Base-by-base conservation (phyloP, 2,329 filamentous ascomycete species). In the Beauveria bassiana region DNA sequence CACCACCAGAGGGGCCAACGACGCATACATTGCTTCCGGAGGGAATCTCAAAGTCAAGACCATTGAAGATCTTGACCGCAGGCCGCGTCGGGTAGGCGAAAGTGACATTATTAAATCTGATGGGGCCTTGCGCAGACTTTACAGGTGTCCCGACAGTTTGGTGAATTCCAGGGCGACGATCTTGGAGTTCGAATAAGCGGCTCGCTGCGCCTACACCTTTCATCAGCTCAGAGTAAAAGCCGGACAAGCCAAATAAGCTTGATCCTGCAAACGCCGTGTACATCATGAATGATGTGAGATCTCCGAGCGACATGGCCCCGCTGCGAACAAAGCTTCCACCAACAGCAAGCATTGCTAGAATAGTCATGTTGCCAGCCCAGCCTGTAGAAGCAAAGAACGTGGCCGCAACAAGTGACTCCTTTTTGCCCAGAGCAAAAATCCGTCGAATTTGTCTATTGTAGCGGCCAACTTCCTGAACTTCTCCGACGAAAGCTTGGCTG, bases 181-280 rank as follows among this genome's bases (percentile, higher is more conserved):
- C 95, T 72, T 98, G 93, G 6, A 99, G 83, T 71, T 99, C 95
- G 70, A 99, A 99, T 1, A 99, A 81, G 63, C 95, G 89, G 70
- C 89, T 96, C n/a, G 95, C 95, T 47, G 95, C 95, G 69, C 96
- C 95, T 4, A 96, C 93, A 47, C 96, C 96, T 75, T 99, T 99
- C 95, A 99, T 99, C 64, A 99, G 81, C 72, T 99, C 95, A 0
- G 93, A 96, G 75, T 97, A 99, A 77, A 99, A 99, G 61, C 90
- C 91, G 4, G 92, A 96, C 1, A 99, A 80, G 4, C 95, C 95
- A 68, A 98, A 96, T 65, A 99, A 84, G 74, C 91, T 96, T 54
- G 90, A 95, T 3, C 86, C 86, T 7, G 86, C 85, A 73, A 87
- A 98, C 3, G 91, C 93, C 3, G 93, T 96, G 74, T 98, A 99